These are phyloP conservation scores for Allium fistulosum DNA, from an alignment of 106 monocot species.

Conservation along the genomic window DNA sequence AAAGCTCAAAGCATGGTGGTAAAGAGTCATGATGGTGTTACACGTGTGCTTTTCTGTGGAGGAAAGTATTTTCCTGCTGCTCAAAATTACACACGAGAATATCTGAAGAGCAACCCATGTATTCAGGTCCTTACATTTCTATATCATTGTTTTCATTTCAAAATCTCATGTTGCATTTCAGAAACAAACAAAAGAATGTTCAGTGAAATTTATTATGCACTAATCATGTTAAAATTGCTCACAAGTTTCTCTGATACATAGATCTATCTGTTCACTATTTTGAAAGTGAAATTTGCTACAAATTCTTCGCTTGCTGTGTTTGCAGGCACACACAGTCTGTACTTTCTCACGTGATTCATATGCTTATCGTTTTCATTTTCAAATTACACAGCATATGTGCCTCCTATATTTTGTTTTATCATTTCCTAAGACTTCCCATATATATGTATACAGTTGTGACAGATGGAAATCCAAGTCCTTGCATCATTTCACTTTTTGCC, in stretches of 20 bases:
- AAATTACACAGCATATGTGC: too few species aligned
- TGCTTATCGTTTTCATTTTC: too few species aligned
- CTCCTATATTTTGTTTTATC: too few species aligned
- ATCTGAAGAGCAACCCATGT: conserved; percentile 52
- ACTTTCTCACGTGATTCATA: too few species aligned
- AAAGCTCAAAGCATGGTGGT: conserved; percentile 16
- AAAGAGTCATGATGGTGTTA: conserved; percentile 16
- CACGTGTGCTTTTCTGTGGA: conserved; percentile 72
- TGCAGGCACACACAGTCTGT: too few species aligned
- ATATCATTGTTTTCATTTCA: neutral
- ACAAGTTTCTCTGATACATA: neutral
- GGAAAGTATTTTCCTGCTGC: conserved; percentile 46
- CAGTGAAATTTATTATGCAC: neutral
- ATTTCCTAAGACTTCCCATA: too few species aligned
- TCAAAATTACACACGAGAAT: conserved; percentile 57
- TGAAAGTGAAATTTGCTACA: neutral
- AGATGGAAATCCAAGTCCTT: too few species aligned
- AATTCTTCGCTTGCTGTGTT: too few species aligned
- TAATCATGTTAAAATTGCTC: neutral
- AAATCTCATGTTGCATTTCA: neutral
- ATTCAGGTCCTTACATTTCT: conserved; percentile 40
- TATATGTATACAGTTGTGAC: too few species aligned
- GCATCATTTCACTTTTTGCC: too few species aligned
- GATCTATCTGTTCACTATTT: neutral
- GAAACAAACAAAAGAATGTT: neutral